Evolutionary conservation across 805 yeast species (phyloP).

Genomic region (Starmerella bombi): DNA sequence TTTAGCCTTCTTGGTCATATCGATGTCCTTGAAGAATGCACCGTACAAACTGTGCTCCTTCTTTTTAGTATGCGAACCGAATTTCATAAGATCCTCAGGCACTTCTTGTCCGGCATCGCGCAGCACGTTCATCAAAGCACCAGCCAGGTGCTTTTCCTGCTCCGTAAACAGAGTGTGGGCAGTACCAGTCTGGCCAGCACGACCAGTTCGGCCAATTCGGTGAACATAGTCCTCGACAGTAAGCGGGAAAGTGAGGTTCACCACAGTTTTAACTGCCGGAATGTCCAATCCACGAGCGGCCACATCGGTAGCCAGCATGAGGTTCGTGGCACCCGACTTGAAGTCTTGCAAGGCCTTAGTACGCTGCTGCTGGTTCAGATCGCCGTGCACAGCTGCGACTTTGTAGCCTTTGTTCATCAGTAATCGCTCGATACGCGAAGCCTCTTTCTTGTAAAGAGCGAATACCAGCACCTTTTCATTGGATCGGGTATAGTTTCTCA

Average conservation of each 20-base stretch:
- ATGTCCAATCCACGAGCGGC: conserved; percentile 97
- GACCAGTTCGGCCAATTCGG: conserved; percentile 94
- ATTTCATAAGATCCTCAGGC: conserved; percentile 86
- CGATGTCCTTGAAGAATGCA: conserved; percentile 90
- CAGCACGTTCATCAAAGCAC: conserved; percentile 82
- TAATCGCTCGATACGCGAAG: conserved; percentile 72
- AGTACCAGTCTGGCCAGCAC: conserved; percentile 91
- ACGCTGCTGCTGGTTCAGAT: conserved; percentile 82
- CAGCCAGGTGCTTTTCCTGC: conserved; percentile 89
- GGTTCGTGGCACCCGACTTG: conserved; percentile 61
- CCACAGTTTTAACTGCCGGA: conserved; percentile 91
- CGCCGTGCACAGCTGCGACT: conserved; percentile 94
- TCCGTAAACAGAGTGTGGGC: conserved; percentile 95
- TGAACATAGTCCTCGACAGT: conserved; percentile 96
- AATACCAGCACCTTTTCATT: conserved; percentile 74
- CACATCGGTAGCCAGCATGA: conserved; percentile 92
- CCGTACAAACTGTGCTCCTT: conserved; percentile 97
- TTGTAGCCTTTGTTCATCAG: conserved; percentile 58
- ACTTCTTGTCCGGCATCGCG: conserved; percentile 91
- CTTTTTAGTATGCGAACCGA: conserved; percentile 96
- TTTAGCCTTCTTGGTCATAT: conserved; percentile 64
- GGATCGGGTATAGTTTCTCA: conserved; percentile 49
- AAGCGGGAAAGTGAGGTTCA: conserved; percentile 88
- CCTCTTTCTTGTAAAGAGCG: conserved; percentile 94
- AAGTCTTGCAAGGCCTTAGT: conserved; percentile 74